phyloP scores from a whole-genome alignment of 768 basidiomycete species.

The Trametes elegans region DNA sequence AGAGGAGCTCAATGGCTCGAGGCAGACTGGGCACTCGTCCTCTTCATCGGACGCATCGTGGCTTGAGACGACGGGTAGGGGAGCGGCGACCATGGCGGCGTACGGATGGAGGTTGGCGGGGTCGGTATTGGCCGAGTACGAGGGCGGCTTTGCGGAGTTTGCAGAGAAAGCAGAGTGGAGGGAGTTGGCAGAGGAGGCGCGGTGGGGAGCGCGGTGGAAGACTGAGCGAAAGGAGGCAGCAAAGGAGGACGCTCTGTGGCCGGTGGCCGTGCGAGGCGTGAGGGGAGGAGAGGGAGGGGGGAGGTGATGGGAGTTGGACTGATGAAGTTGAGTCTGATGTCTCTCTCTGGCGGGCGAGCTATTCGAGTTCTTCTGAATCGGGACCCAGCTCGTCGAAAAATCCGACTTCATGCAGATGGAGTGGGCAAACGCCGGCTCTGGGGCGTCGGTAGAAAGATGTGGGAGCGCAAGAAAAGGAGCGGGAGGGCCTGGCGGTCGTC shows the following conservation, averaged over 20 bases:
- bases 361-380: slow-evolving; percentile 19
- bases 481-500: slow-evolving; percentile 1
- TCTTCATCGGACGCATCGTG: slow-evolving; percentile 65
- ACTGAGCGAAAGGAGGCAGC: slow-evolving; percentile 47
- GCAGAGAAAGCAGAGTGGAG: slow-evolving; percentile 44
- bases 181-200: slow-evolving; percentile 48
- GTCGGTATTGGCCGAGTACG: slow-evolving; percentile 41
- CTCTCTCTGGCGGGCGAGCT: slow-evolving; percentile 17
- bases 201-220: slow-evolving; percentile 46
- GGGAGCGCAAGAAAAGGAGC: background rate
- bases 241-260: slow-evolving; percentile 19
- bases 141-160: slow-evolving; percentile 26
- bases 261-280: slow-evolving; percentile 10
- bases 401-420: slow-evolving; percentile 21
- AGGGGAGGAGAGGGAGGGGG: slow-evolving; percentile 15
- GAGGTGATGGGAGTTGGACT: slow-evolving; percentile 26
- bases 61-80: slow-evolving; percentile 70
- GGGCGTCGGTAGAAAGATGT: slow-evolving; percentile 7
- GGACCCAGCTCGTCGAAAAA: slow-evolving; percentile 19
- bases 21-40: slow-evolving; percentile 93
- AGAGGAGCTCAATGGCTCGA: slow-evolving; percentile 90
- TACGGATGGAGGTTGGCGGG: slow-evolving; percentile 47
- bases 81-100: slow-evolving; percentile 59
- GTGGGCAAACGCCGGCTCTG: slow-evolving; percentile 8
- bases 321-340: slow-evolving; percentile 23